Base-by-base conservation (phyloP, 192 early-diverging fungal species). In the Glomus cerebriforme region DNA sequence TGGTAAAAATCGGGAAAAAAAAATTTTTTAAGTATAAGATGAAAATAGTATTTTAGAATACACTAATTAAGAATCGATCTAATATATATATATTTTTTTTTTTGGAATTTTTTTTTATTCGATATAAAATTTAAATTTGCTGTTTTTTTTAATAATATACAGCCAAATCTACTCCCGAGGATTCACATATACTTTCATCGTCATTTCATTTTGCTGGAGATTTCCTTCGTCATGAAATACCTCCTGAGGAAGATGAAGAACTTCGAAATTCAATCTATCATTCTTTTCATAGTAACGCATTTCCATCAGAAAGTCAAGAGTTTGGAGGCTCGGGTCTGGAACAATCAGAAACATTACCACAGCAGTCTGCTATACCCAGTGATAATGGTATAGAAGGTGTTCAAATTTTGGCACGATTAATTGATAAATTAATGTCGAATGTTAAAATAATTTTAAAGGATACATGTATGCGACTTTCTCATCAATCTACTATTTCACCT, bases 151-250 rank as follows among this genome's bases (percentile, higher is more conserved):
- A 3, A 3, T 49, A 49, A 26, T 32, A 24, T 72, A 17, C 26
- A 81, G 80, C 66, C 6, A 82, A 87, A 24, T 79, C 82, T 26
- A 82, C 83, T 72, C 81, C 87, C 59, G 85, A 91, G 27, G 91
- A 92, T 62, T 85, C 89, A 2, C 90, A 87, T 26, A 88, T 93
- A 62, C 81, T 96, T 64, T 91, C 93, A 2, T 92, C 95, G 12
- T 96, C 96, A 3, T 84, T 96, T 22, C 92, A 93, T 79, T 92
- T 97, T 74, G 96, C 96, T 10, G 95, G 91, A 62, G 95, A 95
- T 82, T 97, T 97, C 86, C 78, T 97, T 54, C 87, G 89, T 54
- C 86, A 89, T 26, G 91, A 91, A 68, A 87, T 85, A 31, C 83
- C 87, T 26, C 87, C 87, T 31, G 91, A 91, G 66, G 85, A 89